Conservation (phyloP, 352 stramenopile genomes). For the Pythium phragmiticola region DNA sequence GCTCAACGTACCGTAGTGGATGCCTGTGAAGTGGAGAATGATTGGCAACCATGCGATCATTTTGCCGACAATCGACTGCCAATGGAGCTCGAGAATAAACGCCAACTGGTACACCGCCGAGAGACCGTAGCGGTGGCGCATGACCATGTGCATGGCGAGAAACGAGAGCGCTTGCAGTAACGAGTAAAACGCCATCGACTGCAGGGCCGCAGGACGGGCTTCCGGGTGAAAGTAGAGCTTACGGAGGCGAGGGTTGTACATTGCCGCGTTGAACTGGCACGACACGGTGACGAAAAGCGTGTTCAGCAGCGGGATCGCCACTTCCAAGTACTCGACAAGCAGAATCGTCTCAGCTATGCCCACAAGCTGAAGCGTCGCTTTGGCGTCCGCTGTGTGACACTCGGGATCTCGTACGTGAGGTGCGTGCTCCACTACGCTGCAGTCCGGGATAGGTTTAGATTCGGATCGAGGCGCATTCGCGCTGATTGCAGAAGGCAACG, state of each 20-base stretch:
- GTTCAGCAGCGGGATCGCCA: constrained; percentile 26
- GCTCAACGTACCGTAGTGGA: constrained; percentile 13
- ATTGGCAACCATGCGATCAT: constrained; percentile 28
- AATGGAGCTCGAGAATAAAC: constrained; percentile 27
- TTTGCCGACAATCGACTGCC: constrained; percentile 22
- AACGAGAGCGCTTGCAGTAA: constrained; percentile 21
- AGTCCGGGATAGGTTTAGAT: no score
- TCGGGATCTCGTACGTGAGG: no score
- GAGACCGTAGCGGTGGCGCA: constrained; percentile 21
- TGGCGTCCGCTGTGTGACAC: no score
- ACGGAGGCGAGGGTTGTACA: constrained; percentile 23
- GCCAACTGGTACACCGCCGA: constrained; percentile 26
- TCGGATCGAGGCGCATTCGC: no score
- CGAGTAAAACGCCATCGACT: constrained; percentile 25
- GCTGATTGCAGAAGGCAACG: no score
- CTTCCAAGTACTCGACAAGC: constrained; percentile 30
- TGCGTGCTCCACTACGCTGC: no score
- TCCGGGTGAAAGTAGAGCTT: constrained; percentile 7
- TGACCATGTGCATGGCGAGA: constrained; percentile 23
- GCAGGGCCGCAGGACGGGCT: background rate
- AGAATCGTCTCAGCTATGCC: constrained; percentile 24
- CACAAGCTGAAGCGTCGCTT: constrained; percentile 12
- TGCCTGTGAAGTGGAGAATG: constrained; percentile 17
- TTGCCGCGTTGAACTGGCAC: constrained; percentile 1
- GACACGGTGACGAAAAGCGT: constrained; percentile 19